Evolutionary conservation across 345 rosid species (phyloP).

Genomic region (Lepidium didymum): DNA sequence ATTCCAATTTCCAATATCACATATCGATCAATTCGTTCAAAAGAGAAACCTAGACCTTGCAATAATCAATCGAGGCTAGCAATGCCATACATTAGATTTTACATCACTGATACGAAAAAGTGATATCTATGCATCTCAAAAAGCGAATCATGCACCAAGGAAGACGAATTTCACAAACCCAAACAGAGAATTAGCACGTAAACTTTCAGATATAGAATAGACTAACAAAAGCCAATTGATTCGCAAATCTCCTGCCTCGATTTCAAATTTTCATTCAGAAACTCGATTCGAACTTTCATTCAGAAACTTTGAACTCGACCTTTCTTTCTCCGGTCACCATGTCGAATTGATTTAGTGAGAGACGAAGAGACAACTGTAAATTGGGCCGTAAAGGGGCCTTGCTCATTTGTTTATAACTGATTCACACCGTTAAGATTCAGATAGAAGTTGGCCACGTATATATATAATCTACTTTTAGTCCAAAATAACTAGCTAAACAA

Average conservation of each 20-base stretch:
- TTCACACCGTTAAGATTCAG: not conserved
- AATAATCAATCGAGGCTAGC: not conserved
- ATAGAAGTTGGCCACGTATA: too few species aligned
- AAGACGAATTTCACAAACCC: constrained; percentile 4
- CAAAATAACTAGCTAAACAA: too few species aligned
- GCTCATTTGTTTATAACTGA: not conserved
- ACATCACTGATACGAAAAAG: not conserved
- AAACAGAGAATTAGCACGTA: not conserved
- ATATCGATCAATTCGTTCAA: not conserved
- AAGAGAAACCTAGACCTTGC: not conserved
- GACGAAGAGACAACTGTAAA: not conserved
- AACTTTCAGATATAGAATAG: not conserved
- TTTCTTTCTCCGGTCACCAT: not conserved
- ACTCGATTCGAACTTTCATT: too few species aligned
- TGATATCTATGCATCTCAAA: not conserved
- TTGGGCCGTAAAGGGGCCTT: not conserved
- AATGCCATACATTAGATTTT: not conserved
- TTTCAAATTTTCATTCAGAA: too few species aligned
- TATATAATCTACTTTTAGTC: too few species aligned
- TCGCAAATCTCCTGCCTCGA: constrained; percentile 15
- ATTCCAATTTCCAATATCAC: not conserved
- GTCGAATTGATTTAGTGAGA: not conserved
- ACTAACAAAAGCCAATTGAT: not conserved
- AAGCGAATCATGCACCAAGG: not conserved
- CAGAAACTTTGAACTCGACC: not conserved